Evolutionary conservation across 176 grass and related monocot species (phyloP).

Genomic region (Ensete ventricosum): DNA sequence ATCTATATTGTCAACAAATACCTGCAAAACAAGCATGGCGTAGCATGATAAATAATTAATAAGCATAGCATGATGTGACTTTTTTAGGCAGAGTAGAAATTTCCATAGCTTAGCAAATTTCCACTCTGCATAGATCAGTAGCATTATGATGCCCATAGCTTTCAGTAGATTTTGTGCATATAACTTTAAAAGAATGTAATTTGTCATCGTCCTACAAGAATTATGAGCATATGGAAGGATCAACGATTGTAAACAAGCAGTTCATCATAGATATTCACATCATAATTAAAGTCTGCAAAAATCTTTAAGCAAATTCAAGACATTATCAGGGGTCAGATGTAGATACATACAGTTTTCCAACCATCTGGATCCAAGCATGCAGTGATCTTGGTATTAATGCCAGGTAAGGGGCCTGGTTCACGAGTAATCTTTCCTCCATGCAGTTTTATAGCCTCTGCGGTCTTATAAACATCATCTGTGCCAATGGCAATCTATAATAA

Average conservation of each 20-base stretch:
- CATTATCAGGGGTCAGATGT: background rate
- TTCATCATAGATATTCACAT: no score
- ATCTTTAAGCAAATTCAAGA: background rate
- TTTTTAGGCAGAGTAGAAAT: background rate
- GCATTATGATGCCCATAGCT: no score
- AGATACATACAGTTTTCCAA: constrained; percentile 79
- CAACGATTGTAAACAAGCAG: background rate
- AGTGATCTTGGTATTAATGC: constrained; percentile 85
- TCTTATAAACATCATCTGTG: constrained; percentile 99
- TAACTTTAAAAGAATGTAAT: no score
- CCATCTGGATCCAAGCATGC: constrained; percentile 90
- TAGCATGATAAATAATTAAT: background rate
- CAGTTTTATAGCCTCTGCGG: constrained; percentile 61
- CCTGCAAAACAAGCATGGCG: constrained; percentile 26
- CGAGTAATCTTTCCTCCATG: constrained; percentile 67
- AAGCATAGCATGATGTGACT: background rate
- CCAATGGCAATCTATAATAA: constrained; percentile 75
- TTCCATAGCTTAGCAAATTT: background rate
- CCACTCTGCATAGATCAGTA: no score
- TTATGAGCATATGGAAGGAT: no score
- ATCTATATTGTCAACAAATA: constrained; percentile 89
- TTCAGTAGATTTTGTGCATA: no score
- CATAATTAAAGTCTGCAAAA: background rate
- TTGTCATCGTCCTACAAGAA: no score
- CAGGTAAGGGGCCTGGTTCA: constrained; percentile 89